phyloP scores from a whole-genome alignment of 2,329 filamentous ascomycete species.

The Teratosphaeriaceae sp. region DNA sequence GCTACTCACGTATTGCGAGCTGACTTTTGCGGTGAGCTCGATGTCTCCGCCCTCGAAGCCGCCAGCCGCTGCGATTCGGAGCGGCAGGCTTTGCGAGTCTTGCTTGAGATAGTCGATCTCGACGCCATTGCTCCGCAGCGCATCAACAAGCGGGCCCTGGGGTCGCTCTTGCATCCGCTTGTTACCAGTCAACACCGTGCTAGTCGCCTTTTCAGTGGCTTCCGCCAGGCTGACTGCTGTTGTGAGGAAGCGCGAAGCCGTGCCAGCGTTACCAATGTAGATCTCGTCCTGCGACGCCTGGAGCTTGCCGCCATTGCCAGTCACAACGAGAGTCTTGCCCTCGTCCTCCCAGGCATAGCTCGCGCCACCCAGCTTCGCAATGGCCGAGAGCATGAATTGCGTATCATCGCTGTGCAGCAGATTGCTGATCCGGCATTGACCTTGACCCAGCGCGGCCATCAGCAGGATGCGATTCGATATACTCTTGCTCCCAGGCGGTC shows the following conservation, averaged over 20 bases:
- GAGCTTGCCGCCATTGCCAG: constrained; percentile 82
- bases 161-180: constrained; percentile 93
- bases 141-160: constrained; percentile 88
- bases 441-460: constrained; percentile 82
- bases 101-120: constrained; percentile 75
- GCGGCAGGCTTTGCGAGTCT: constrained; percentile 75
- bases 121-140: constrained; percentile 80
- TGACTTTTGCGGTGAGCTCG: constrained; percentile 88
- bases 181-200: constrained; percentile 85
- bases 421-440: constrained; percentile 83
- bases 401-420: constrained; percentile 94
- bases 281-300: constrained; percentile 68
- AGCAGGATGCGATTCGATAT: constrained; percentile 93
- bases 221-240: constrained; percentile 81
- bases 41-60: constrained; percentile 84
- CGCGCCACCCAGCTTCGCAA: constrained; percentile 75
- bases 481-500: constrained; percentile 92
- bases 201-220: constrained; percentile 52
- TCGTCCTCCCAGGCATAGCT: constrained; percentile 91
- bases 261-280: constrained; percentile 94
- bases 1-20: constrained; percentile 98
- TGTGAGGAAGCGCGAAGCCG: constrained; percentile 89
- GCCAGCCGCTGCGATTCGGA: constrained; percentile 73
- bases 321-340: constrained; percentile 82
- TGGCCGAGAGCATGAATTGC: constrained; percentile 93